Percentiles rank a stretch among this genome's conserved stretches.
Evolutionary conservation across 2,329 filamentous ascomycete species (phyloP).

Genomic region (Camptophora hylomeconis): DNA sequence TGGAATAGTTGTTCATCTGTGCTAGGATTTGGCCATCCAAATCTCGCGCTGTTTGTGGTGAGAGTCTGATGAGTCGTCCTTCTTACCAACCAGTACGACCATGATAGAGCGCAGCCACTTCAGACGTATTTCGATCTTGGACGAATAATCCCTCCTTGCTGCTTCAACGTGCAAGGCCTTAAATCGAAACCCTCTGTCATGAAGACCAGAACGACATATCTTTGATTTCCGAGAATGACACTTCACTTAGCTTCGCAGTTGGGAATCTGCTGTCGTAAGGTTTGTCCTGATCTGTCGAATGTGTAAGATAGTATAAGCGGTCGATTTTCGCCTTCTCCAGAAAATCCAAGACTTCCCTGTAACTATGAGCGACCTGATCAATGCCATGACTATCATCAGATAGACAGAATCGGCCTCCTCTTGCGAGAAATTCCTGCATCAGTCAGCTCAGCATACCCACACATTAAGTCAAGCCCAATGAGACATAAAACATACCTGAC

Average conservation of each 20-base stretch:
- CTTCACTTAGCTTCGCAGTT: slow-evolving; percentile 1
- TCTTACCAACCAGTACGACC: too few relatives aligned
- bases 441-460: too few relatives aligned
- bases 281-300: background rate
- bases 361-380: slow-evolving; percentile 79
- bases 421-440: slow-evolving; percentile 3
- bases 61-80: too few relatives aligned
- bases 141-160: too few relatives aligned
- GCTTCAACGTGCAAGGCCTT: slow-evolving; percentile 1
- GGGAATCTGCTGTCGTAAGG: slow-evolving; percentile 2
- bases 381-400: slow-evolving; percentile 92
- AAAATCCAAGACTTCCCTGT: slow-evolving; percentile 56
- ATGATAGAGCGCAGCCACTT: too few relatives aligned
- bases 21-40: too few relatives aligned
- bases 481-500: slow-evolving; percentile 43
- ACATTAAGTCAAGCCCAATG: slow-evolving; percentile 2
- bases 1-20: too few relatives aligned
- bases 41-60: too few relatives aligned
- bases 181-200: background rate
- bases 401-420: slow-evolving; percentile 55
- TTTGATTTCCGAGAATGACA: slow-evolving; percentile 1
- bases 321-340: slow-evolving; percentile 25
- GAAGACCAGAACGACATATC: background rate
- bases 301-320: slow-evolving; percentile 1
- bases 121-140: too few relatives aligned